Evolutionary conservation across 306 rosid genomes (phyloP), one percentile per base, ranked within the genome.

Genomic region (Ceratonia siliqua): DNA sequence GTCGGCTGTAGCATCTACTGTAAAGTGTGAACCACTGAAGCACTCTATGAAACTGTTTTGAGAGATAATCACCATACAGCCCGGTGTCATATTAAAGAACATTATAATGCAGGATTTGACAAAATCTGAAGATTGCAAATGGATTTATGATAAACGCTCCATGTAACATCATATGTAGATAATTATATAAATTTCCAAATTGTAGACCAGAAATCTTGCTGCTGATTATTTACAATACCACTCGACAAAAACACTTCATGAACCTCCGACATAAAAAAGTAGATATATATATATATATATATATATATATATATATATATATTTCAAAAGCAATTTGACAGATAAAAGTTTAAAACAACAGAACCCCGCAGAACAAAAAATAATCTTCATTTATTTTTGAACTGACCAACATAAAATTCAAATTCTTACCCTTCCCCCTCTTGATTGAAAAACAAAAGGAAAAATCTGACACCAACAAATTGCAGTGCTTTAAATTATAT

Each of bases 401-500:
- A 32, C 41, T 54, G 53, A 35, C 38, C 12, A 15, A 49, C 53
- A 78, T 46, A 17, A 9, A 62, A 41, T 58, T 30, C 52, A 62
- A 57, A 61, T 58, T 20, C 22, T 74, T 25, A 43, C 41, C 15
- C 30, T 56, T 59, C 3, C 17, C 39, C 42, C 50, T 43, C 32
- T 54, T 24, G 27, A 64, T 57, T 67, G 28, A 54, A 18, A 56
- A 78, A 58, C n/a, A 65, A 35, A 70, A 48, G 30, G 52, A 46
- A 56, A 38, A 68, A 52, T 42, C 21, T 27, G 45, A 52, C 50
- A 70, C 15, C 11, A 74, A 41, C 46, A 35, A 77, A 64, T 65
- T 62, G 68, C 35, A 45, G 58, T 9, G 15, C 62, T 28, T 66
- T 61, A 73, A 17, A 69, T 38, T 75, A 61, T 41, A 82, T 33